Percentiles rank a stretch among this genome's conserved stretches.
Evolutionary conservation across 2,329 filamentous ascomycete species (phyloP).

Genomic region (Apiospora rasikravindrae): DNA sequence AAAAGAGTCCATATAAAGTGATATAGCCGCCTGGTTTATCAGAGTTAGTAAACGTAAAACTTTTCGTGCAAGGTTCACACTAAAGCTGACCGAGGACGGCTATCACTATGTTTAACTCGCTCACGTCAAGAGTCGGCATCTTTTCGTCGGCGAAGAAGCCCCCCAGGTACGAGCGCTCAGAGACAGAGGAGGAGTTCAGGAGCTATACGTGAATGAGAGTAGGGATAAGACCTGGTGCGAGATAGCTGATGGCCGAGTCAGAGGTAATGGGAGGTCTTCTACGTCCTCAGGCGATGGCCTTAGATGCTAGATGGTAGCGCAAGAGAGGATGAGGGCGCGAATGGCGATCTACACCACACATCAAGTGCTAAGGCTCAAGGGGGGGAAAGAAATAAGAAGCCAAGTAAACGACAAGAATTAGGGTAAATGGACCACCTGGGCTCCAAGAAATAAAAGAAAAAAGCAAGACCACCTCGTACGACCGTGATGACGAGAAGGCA

Average conservation of each 20-base stretch:
- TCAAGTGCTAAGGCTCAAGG: not conserved
- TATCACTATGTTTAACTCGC: slow-evolving; percentile 59
- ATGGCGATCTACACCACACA: slow-evolving; percentile 4
- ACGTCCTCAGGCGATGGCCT: not conserved
- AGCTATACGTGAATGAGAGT: not conserved
- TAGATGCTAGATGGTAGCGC: not conserved
- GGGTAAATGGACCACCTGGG: slow-evolving; percentile 7
- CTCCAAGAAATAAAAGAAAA: not conserved
- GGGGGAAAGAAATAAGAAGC: not conserved
- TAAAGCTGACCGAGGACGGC: slow-evolving; percentile 48
- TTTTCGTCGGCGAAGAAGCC: slow-evolving; percentile 9
- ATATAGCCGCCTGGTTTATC: slow-evolving; percentile 49
- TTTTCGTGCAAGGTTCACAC: not conserved
- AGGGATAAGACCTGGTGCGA: not conserved
- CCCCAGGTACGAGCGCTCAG: not conserved
- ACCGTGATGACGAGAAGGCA: not conserved
- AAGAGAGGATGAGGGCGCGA: no score
- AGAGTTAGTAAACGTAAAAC: slow-evolving; percentile 24
- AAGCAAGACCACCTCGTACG: not conserved
- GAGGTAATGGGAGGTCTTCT: not conserved
- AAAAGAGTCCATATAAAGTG: slow-evolving; percentile 54
- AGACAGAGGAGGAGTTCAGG: no score
- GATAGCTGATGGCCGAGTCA: not conserved
- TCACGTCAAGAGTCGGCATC: slow-evolving; percentile 55
- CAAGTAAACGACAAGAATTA: not conserved